Conservation (phyloP, 768 basidiomycete genomes). For the Hericium rajendrae region DNA sequence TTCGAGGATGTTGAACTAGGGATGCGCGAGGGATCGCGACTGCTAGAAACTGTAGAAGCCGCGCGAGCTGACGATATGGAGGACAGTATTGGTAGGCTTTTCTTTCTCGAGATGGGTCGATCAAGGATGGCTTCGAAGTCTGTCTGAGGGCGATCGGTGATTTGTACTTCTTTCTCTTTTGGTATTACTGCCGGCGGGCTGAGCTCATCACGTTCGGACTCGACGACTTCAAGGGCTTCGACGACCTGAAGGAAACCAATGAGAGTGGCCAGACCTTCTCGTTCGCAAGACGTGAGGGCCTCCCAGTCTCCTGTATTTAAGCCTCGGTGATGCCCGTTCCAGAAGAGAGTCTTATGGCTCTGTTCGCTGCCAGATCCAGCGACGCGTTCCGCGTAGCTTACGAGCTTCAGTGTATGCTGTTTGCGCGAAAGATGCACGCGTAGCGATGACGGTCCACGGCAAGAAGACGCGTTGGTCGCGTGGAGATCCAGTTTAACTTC, state of each 20-base stretch:
- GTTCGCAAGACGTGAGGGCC: slow-evolving; percentile 5
- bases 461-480: neutral
- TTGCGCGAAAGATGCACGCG: slow-evolving; percentile 13
- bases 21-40: neutral
- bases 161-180: neutral
- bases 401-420: slow-evolving; percentile 9
- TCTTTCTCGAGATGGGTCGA: neutral
- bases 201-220: neutral
- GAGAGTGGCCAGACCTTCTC: slow-evolving; percentile 7
- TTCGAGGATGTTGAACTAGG: neutral
- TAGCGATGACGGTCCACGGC: neutral
- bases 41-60: neutral
- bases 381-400: neutral
- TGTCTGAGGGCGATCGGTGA: too few species aligned
- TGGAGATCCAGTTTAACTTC: slow-evolving; percentile 22
- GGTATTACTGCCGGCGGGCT: neutral
- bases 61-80: neutral
- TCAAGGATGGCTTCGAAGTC: neutral
- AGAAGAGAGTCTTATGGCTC: slow-evolving; percentile 12
- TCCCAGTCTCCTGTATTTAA: slow-evolving; percentile 9
- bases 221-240: slow-evolving; percentile 1
- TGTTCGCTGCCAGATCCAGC: neutral
- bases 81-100: neutral
- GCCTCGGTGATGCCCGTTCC: slow-evolving; percentile 3
- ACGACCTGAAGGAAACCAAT: slow-evolving; percentile 10